These are phyloP conservation scores for Malassezia equina DNA, from an alignment of 1,284 basidiomycete species.

Conservation along the genomic window DNA sequence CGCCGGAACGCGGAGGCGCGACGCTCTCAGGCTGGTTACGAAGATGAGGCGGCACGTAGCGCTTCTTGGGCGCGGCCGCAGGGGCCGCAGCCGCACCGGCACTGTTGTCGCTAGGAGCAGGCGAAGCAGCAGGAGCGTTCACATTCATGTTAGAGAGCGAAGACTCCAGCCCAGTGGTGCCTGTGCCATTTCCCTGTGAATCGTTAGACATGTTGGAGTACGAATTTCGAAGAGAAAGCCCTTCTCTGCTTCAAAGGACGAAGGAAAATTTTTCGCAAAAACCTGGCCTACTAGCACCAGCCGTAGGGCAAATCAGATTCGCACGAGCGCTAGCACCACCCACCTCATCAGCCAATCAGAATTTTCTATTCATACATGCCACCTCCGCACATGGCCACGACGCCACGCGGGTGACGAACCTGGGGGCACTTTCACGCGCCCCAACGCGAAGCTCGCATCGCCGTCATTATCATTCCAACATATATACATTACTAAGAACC, in stretches of 20 bases:
- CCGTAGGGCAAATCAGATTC: neutral
- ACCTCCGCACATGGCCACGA: neutral
- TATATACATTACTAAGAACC: neutral
- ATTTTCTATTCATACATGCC: neutral
- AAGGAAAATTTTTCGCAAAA: slow-evolving; percentile 12
- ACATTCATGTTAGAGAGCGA: slow-evolving; percentile 16
- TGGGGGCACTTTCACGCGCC: neutral
- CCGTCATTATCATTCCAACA: neutral
- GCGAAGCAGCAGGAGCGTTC: neutral
- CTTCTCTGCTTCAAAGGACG: neutral
- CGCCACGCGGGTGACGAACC: neutral
- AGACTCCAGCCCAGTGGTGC: slow-evolving; percentile 62
- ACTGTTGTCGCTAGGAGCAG: neutral
- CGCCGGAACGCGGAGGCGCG: neutral
- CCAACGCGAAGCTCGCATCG: neutral
- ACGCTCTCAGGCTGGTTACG: slow-evolving; percentile 13
- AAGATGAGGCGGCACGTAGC: slow-evolving; percentile 17
- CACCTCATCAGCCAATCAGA: neutral
- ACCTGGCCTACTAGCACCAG: neutral
- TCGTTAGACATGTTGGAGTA: slow-evolving; percentile 32
- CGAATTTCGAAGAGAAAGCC: neutral
- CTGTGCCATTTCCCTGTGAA: slow-evolving; percentile 37
- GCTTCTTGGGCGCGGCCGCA: slow-evolving; percentile 14
- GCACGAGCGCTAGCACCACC: neutral
- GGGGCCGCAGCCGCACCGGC: neutral